Base-by-base conservation (phyloP, 495 filamentous ascomycete genomes). In the Astrothelium macrocarpum region DNA sequence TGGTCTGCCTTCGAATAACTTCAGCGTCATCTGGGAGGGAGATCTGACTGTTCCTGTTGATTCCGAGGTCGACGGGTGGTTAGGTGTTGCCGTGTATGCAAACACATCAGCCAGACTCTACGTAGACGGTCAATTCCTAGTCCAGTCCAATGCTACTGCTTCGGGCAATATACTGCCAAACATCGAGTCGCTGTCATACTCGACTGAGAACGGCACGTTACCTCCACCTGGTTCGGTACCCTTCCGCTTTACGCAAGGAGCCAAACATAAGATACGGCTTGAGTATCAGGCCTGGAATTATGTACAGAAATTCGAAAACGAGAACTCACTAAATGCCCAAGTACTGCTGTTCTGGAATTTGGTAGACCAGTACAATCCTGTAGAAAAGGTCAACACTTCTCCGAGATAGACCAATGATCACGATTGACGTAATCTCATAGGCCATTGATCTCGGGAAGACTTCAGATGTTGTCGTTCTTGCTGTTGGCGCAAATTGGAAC, bases 321-420 rank as follows among this genome's bases (percentile, higher is more conserved):
- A 72, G 4, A 72, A 75, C 39, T 78, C 76, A 0, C 67, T 80
- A 28, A 80, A 79, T 59, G 73, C 78, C 0, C 73, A 78, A 60
- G 68, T 80, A 7, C 59, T 77, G 14, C 59, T 80, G 0, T 80
- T 79, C 53, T 80, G 77, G 77, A 79, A 79, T 65, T 70, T 81
- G 20, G 74, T 80, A 12, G 70, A 76, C 20, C 49, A 29, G 49
- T 28, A 56, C 11, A 66, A 73, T n/a, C 64, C 75, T 1, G 62
- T 73, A 18, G 66, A 72, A 39, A 69, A 76, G 61, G 49, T 29
- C 29, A 11, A 25, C 9, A 10, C 7, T 29, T 56, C 20, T 56
- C 25, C 25, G 11, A 20, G 12, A 56, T 28, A 29, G 20, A 4
- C 7, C n/a, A 29, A 29, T 9, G 10, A 56, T 29, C 5, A 12